A percentile compares a stretch with the other conserved stretches of the same genome.
phyloP scores from a whole-genome alignment of 176 grass and related monocot species.

The Musa beccarii region DNA sequence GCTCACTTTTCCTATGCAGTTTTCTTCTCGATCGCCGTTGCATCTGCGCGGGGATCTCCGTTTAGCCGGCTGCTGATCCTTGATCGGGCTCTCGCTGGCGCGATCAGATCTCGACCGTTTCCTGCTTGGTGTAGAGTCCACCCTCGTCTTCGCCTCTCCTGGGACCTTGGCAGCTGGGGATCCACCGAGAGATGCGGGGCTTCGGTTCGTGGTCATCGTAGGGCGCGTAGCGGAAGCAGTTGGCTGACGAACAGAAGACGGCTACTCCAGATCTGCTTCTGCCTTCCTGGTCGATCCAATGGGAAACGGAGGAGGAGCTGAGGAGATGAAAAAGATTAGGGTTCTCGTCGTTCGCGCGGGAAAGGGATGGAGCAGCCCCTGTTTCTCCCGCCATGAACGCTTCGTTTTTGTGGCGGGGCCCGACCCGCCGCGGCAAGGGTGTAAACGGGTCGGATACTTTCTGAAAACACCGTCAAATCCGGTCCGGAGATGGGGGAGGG shows the following conservation, averaged over 20 bases:
- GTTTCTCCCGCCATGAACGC: neutral
- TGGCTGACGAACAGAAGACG: no score
- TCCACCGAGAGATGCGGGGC: neutral
- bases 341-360: neutral
- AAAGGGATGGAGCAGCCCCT: neutral
- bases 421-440: neutral
- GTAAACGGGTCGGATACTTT: no score
- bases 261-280: no score
- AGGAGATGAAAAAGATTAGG: neutral
- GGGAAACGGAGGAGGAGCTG: neutral
- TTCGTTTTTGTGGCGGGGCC: neutral
- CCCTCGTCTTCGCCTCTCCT: neutral
- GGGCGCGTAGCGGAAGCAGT: neutral
- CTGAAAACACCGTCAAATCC: no score
- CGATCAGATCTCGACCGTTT: neutral
- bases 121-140: neutral
- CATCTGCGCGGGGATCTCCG: constrained; percentile 2
- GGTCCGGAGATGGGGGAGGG: no score
- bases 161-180: neutral
- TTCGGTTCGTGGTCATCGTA: neutral
- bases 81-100: neutral
- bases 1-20: neutral
- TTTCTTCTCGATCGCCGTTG: neutral
- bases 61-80: neutral
- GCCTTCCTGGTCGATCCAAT: no score